Evolutionary conservation across 83 land plant genomes (phyloP).

Genomic region (Isoetes engelmannii): DNA sequence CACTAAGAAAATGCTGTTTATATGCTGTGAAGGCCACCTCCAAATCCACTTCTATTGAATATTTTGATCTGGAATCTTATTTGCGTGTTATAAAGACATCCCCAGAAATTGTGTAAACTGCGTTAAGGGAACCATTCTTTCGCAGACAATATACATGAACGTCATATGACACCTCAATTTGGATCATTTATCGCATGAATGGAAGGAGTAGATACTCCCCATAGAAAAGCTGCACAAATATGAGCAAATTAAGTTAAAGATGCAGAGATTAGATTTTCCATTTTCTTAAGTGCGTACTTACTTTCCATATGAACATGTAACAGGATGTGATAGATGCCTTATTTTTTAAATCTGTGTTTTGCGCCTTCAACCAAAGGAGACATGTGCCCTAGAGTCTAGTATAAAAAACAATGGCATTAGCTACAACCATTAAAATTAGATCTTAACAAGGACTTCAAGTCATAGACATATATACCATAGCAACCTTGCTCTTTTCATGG

Average conservation of each 20-base stretch:
- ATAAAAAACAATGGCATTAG: background rate
- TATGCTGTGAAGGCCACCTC: no score
- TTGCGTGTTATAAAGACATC: no score
- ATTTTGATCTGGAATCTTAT: no score
- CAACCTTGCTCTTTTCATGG: conserved; percentile 66
- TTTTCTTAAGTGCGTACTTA: conserved; percentile 19
- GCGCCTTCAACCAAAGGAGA: conserved; percentile 67
- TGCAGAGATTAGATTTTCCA: background rate
- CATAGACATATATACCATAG: conserved; percentile 39
- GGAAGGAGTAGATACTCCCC: conserved; percentile 70
- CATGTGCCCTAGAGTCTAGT: conserved; percentile 74
- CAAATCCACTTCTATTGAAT: no score
- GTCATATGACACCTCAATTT: background rate
- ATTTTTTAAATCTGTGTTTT: conserved; percentile 52
- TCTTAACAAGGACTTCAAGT: no score
- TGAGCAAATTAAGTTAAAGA: background rate
- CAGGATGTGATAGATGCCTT: conserved; percentile 70
- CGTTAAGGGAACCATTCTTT: no score
- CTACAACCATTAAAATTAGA: no score
- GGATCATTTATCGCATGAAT: conserved; percentile 40
- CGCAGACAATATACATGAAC: no score
- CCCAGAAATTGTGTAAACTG: no score
- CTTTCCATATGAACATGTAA: conserved; percentile 99
- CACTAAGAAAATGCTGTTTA: no score
- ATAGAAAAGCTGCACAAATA: conserved; percentile 59